Evolutionary conservation across 768 basidiomycete genomes (phyloP).

Genomic region (Hortiboletus campestris): DNA sequence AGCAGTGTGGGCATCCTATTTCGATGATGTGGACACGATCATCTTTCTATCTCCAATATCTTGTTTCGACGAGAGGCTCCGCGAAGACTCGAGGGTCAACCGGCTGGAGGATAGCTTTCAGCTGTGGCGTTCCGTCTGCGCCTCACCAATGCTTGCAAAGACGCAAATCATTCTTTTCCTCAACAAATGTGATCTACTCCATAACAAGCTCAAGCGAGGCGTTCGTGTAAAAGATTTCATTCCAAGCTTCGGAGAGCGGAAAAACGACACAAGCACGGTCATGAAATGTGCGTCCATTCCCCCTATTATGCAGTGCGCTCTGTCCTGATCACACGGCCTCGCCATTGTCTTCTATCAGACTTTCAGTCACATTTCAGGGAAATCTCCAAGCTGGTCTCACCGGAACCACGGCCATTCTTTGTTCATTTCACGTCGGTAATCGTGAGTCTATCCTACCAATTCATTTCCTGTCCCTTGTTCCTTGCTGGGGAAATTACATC

Average conservation of each 20-base stretch:
- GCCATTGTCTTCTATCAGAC: slow-evolving; percentile 40
- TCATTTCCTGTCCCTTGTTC: slow-evolving; percentile 4
- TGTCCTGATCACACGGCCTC: slow-evolving; percentile 9
- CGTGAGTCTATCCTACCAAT: slow-evolving; percentile 42
- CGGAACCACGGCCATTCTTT: slow-evolving; percentile 64
- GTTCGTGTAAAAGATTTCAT: slow-evolving; percentile 65
- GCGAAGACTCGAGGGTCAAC: slow-evolving; percentile 68
- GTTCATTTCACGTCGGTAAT: slow-evolving; percentile 76
- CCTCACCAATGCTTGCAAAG: slow-evolving; percentile 59
- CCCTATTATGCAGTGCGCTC: neutral
- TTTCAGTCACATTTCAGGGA: slow-evolving; percentile 82
- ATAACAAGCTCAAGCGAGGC: slow-evolving; percentile 69
- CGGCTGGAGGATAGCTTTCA: slow-evolving; percentile 74
- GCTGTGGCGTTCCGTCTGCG: slow-evolving; percentile 73
- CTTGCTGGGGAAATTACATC: neutral
- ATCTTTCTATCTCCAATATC: slow-evolving; percentile 77
- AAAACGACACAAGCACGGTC: slow-evolving; percentile 67
- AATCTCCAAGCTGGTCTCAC: slow-evolving; percentile 60
- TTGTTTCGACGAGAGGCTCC: slow-evolving; percentile 77
- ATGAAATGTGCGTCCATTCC: slow-evolving; percentile 56
- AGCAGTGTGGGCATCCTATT: slow-evolving; percentile 76
- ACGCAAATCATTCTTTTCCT: slow-evolving; percentile 56
- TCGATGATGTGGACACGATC: slow-evolving; percentile 80
- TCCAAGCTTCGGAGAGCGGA: slow-evolving; percentile 69
- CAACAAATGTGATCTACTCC: slow-evolving; percentile 72